Base-by-base conservation (phyloP, 371 early-diverging fungal species). In the Zopfochytrium polystomum region DNA sequence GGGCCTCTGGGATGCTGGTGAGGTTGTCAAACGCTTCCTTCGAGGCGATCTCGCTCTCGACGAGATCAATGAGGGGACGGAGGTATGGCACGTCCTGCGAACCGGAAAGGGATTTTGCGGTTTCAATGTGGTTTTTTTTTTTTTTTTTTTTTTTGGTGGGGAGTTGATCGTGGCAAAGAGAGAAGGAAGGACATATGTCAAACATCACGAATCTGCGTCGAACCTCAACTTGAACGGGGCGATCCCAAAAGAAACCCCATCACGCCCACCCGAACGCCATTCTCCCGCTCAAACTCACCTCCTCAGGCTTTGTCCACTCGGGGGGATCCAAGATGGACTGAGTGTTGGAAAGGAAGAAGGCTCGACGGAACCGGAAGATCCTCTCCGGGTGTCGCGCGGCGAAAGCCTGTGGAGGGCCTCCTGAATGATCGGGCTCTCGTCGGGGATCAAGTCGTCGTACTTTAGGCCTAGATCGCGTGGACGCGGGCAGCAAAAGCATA, bases 401-500 rank as follows among this genome's bases (percentile, higher is more conserved):
- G 88, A 83, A 30, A 97, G 81, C 46, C 97, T 88, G 63, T 87
- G 80, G 54, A 97, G 73, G 30, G 97, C 97, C 75, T 92, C 91
- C 70, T 87, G 80, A 45, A 90, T 88, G 38, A 90, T 70, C 23
- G 83, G 85, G 52, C 79, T 86, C 73, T 97, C 95, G 58, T 93
- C 93, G 49, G 85, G 82, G 74, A 94, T 76, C 59, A 95, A 73
- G 74, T 97, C 97, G 80, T 97, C 97, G 68, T 88, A 90, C 46
- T 85, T 80, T 53, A 95, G 82, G 68, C 97, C 97, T 90, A 25
- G 27, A 15, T 30, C 45, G 38, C 2, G 55, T n/a, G n/a, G n/a
- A n/a, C n/a, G n/a, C n/a, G n/a, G n/a, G n/a, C 31, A 33, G 26
- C 7, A 22, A 26, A 6, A 18, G 18, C 15, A 18, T n/a, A 38